Evolutionary conservation across 805 yeast species (phyloP), one percentile per base, ranked within the genome.

Genomic region (Yarrowia porcina): DNA sequence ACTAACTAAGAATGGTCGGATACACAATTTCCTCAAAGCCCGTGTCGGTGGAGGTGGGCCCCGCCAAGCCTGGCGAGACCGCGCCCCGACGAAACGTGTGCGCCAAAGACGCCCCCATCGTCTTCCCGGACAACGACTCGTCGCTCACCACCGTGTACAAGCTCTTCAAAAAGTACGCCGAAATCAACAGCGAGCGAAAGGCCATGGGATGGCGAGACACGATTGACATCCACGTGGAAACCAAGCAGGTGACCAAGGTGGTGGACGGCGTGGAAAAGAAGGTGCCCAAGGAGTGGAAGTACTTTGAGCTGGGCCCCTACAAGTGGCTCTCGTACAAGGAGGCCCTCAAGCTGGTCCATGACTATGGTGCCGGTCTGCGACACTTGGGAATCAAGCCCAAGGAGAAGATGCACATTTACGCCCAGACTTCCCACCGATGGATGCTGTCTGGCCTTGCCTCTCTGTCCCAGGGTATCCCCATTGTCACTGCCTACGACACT

Each of bases 401-500:
- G 27, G 86, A 86, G 67, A 83, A 82, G 68, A 73, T 93, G 69
- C 97, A 91, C 74, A 82, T 93, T 62, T 94, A 86, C 76, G 97
- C 97, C 25, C 75, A 89, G 20, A 94, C 99, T 13, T 88, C 96
- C 15, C 87, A 83, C 63, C 84, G 84, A 71, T 93, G 98, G 98
- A 83, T 93, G 90, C 88, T 89, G 76, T 82, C 89, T 32, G 93
- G 85, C 67, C 74, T 90, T 64, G 97, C 92, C 15, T 81, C 90
- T 61, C 83, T 84, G 69, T 79, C 91, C 60, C 97, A 90, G 75
- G 76, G 82, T 56, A 86, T 94, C 65, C 89, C 98, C 23, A 82
- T 88, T 64, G 98, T 91, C 41, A 94, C 99, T 15, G 98, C 99
- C 38, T 94, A 94, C 75, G 97, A 92, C 74, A 90, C 97, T 44